These are phyloP conservation scores for Thielaviopsis populi DNA, from an alignment of 2,329 filamentous ascomycete species.

Conservation along the genomic window DNA sequence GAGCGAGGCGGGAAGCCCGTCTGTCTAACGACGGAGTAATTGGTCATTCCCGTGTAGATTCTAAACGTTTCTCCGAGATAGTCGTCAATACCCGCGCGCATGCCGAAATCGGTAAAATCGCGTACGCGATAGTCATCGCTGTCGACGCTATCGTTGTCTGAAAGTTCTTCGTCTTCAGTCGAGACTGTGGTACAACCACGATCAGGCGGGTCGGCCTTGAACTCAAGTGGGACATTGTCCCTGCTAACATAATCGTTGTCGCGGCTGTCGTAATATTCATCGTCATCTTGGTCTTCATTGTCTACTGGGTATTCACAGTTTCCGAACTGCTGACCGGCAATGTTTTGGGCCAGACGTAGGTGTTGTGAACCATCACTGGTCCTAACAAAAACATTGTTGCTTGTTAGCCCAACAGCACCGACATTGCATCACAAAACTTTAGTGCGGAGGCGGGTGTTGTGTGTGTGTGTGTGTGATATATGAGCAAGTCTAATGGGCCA, in stretches of 20 bases:
- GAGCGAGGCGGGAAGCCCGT: background rate
- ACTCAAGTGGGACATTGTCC: conserved; percentile 32
- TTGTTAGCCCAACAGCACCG: background rate
- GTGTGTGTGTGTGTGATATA: background rate
- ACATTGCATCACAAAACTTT: conserved; percentile 2
- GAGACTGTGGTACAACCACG: conserved; percentile 40
- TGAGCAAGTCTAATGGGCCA: background rate
- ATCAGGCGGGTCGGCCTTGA: conserved; percentile 32
- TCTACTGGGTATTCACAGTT: background rate
- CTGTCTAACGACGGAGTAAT: background rate
- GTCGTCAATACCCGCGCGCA: background rate
- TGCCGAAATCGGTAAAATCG: conserved; percentile 11
- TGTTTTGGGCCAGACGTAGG: background rate
- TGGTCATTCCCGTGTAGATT: background rate
- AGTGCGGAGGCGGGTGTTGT: conserved; percentile 18
- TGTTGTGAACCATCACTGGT: background rate
- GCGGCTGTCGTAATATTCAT: conserved; percentile 19
- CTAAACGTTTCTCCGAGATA: background rate
- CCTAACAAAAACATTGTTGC: background rate
- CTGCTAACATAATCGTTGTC: conserved; percentile 26
- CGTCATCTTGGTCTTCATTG: conserved; percentile 26
- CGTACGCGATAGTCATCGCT: conserved; percentile 23
- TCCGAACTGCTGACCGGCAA: background rate
- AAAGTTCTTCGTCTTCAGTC: conserved; percentile 24
- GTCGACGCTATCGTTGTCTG: conserved; percentile 40